Percentiles rank a stretch among this genome's conserved stretches.
Evolutionary conservation across 2,329 filamentous ascomycete genomes (phyloP).

Genomic region (Verticillium tricorpus): DNA sequence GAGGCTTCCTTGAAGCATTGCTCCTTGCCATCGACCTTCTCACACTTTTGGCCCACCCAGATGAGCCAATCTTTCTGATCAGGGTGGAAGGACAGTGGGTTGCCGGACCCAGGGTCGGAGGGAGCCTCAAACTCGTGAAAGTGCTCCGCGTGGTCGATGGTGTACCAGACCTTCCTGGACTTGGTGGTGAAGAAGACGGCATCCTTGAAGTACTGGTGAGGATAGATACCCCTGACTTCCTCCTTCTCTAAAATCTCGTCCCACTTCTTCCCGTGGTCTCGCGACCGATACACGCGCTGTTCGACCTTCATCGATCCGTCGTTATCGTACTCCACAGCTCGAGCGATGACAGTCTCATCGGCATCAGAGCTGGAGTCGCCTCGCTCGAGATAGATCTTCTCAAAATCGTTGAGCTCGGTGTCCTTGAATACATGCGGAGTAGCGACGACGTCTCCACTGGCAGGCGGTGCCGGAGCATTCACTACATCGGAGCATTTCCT

Average conservation of each 20-base stretch:
- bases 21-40: conserved; percentile 38
- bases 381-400: conserved; percentile 75
- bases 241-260: conserved; percentile 63
- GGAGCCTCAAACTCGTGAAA: conserved; percentile 73
- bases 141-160: conserved; percentile 69
- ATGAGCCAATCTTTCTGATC: conserved; percentile 85
- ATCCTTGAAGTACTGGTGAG: conserved; percentile 78
- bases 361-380: conserved; percentile 56
- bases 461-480: conserved; percentile 43
- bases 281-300: conserved; percentile 66
- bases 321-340: conserved; percentile 33
- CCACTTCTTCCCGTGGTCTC: conserved; percentile 90
- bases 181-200: conserved; percentile 80
- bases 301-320: conserved; percentile 28
- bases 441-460: conserved; percentile 61
- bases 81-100: conserved; percentile 73
- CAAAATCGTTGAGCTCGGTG: conserved; percentile 44
- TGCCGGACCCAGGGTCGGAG: conserved; percentile 36
- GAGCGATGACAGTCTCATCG: conserved; percentile 68
- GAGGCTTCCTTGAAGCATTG: conserved; percentile 72
- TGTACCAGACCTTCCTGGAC: conserved; percentile 67
- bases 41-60: conserved; percentile 77
- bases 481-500: conserved; percentile 66
- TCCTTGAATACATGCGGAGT: conserved; percentile 60
- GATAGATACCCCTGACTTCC: conserved; percentile 65